These are phyloP conservation scores for Curvularia hawaiiensis DNA, from an alignment of 2,329 filamentous ascomycete genomes.

Conservation along the genomic window DNA sequence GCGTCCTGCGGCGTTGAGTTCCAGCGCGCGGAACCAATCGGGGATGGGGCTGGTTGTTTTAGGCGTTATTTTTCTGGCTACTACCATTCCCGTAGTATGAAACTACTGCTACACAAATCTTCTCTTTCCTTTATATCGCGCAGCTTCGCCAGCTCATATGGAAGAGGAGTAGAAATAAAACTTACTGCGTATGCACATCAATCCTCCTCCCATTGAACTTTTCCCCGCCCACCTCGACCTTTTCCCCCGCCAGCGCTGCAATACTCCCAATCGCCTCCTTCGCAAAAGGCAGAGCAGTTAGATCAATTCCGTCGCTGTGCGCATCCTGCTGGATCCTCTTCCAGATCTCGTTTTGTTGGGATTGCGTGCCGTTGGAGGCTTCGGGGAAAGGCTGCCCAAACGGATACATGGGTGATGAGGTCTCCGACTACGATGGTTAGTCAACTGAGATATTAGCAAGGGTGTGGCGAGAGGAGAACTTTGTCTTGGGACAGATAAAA, in stretches of 20 bases:
- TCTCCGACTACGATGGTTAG: background rate
- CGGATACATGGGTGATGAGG: conserved; percentile 1
- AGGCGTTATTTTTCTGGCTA: too few species aligned
- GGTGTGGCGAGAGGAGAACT: background rate
- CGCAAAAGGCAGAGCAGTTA: conserved; percentile 39
- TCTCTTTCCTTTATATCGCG: too few species aligned
- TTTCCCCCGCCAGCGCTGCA: conserved; percentile 21
- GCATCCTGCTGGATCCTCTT: conserved; percentile 25
- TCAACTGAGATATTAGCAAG: background rate
- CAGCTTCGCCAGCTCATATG: too few species aligned
- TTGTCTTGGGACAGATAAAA: background rate
- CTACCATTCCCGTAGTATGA: too few species aligned
- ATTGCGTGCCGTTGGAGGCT: background rate
- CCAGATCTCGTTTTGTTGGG: conserved; percentile 2
- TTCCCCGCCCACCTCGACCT: conserved; percentile 1
- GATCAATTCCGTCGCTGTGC: conserved; percentile 28
- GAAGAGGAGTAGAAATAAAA: background rate
- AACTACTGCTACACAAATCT: too few species aligned
- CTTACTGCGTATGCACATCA: conserved; percentile 44
- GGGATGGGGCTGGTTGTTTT: conserved; percentile 40
- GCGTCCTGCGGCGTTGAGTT: conserved; percentile 41
- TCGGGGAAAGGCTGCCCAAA: conserved; percentile 4
- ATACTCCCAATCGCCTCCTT: conserved; percentile 38
- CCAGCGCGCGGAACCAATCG: conserved; percentile 40
- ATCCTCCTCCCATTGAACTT: conserved; percentile 30